Percentiles rank a stretch among this genome's conserved stretches.
phyloP scores from a whole-genome alignment of 1,284 basidiomycete genomes.

The Boletus chippewaensis region DNA sequence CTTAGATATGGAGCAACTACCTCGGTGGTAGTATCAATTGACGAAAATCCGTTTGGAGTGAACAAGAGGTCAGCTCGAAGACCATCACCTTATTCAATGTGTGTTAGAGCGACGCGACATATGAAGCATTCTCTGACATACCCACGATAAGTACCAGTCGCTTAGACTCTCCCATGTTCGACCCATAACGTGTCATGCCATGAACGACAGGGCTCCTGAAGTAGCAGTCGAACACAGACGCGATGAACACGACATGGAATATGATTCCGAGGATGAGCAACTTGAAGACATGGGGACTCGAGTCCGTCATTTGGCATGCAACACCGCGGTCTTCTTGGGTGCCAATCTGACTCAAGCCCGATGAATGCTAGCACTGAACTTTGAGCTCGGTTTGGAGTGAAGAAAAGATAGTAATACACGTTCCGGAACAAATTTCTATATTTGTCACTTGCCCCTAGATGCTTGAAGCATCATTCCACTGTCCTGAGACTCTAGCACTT shows the following conservation, averaged over 20 bases:
- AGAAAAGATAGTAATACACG: too few species aligned
- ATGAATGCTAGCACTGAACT: background rate
- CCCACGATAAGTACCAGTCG: constrained; percentile 79
- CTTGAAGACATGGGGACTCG: constrained; percentile 22
- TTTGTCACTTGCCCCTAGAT: background rate
- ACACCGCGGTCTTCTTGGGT: background rate
- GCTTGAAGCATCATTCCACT: too few species aligned
- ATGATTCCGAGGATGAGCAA: constrained; percentile 62
- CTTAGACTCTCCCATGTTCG: constrained; percentile 49
- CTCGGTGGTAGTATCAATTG: constrained; percentile 46
- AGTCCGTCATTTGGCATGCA: constrained; percentile 15
- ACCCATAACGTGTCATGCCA: constrained; percentile 58
- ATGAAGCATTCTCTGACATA: constrained; percentile 28
- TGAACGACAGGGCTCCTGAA: constrained; percentile 76
- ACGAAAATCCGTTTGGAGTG: constrained; percentile 54
- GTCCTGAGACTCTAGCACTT: too few species aligned
- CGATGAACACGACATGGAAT: constrained; percentile 70
- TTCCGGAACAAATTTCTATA: background rate
- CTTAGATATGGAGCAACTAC: constrained; percentile 77
- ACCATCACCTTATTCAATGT: constrained; percentile 55
- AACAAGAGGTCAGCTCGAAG: constrained; percentile 80
- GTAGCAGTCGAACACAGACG: constrained; percentile 84
- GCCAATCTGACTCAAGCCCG: background rate
- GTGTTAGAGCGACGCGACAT: background rate
- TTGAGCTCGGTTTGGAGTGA: background rate